Percentiles rank a stretch among this genome's conserved stretches.
Conservation (phyloP, 495 filamentous ascomycete genomes). For the Penicillium chermesinum region DNA sequence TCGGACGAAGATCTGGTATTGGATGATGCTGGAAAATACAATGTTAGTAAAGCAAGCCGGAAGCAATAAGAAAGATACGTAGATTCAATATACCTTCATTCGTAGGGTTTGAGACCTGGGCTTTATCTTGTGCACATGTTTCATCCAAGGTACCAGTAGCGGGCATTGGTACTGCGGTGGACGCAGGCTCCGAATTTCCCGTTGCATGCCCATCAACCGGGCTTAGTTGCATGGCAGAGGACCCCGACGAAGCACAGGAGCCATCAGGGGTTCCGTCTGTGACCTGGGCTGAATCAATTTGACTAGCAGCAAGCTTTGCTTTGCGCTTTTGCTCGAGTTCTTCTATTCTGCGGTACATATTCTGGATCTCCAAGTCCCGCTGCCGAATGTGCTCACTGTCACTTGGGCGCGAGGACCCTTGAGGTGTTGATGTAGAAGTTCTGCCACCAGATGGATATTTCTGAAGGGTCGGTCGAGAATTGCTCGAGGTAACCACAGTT, state of each 20-base stretch:
- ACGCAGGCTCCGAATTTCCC: conserved; percentile 4
- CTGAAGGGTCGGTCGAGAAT: conserved; percentile 7
- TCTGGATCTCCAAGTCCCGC: conserved; percentile 67
- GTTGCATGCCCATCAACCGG: conserved; percentile 6
- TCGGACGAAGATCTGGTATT: no score
- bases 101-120: no score
- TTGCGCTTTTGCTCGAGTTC: conserved; percentile 67
- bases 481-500: not conserved
- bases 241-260: conserved; percentile 13
- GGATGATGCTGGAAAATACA: no score
- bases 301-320: conserved; percentile 43
- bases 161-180: no score
- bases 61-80: no score
- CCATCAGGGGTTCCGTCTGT: conserved; percentile 13
- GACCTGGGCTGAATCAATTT: conserved; percentile 29
- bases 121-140: no score
- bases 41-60: no score
- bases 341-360: conserved; percentile 69
- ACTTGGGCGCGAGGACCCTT: conserved; percentile 25
- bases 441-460: conserved; percentile 6
- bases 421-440: conserved; percentile 34
- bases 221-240: conserved; percentile 8
- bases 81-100: no score
- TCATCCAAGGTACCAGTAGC: no score
- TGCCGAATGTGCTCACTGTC: conserved; percentile 54